Evolutionary conservation across 306 rosid genomes (phyloP).

Genomic region (Mimosa bimucronata): DNA sequence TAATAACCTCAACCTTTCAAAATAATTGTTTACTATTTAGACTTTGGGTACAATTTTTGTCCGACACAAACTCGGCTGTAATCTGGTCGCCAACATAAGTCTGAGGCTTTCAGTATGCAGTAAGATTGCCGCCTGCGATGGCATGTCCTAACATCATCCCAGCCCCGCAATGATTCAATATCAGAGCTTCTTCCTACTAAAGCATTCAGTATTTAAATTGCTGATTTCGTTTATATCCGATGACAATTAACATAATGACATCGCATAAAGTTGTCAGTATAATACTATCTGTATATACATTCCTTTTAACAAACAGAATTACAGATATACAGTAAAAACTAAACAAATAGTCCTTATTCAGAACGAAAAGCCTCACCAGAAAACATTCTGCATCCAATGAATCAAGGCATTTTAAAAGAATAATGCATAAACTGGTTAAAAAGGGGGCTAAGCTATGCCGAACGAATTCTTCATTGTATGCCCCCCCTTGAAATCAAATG

Average conservation of each 20-base stretch:
- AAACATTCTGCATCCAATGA: conserved; percentile 1
- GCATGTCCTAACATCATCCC: conserved; percentile 10
- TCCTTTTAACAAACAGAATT: neutral
- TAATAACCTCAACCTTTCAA: neutral
- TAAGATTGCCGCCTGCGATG: conserved; percentile 4
- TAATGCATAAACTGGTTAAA: conserved; percentile 4
- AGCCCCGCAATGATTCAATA: conserved; percentile 8
- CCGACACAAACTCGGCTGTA: neutral
- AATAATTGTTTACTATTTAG: neutral
- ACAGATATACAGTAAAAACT: neutral
- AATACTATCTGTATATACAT: neutral
- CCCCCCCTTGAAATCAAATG: conserved; percentile 28
- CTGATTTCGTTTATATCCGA: neutral
- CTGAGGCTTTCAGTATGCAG: conserved; percentile 9
- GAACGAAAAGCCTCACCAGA: neutral
- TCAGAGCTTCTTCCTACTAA: neutral
- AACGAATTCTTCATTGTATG: conserved; percentile 16
- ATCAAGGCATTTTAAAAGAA: conserved; percentile 2
- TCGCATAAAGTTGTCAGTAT: neutral
- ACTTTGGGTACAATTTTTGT: neutral
- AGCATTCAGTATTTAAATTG: neutral
- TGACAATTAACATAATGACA: neutral
- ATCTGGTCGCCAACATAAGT: neutral
- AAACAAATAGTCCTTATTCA: neutral
- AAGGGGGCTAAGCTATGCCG: conserved; percentile 17